Evolutionary conservation across 495 filamentous ascomycete species (phyloP).

Genomic region (Clohesyomyces aquaticus): DNA sequence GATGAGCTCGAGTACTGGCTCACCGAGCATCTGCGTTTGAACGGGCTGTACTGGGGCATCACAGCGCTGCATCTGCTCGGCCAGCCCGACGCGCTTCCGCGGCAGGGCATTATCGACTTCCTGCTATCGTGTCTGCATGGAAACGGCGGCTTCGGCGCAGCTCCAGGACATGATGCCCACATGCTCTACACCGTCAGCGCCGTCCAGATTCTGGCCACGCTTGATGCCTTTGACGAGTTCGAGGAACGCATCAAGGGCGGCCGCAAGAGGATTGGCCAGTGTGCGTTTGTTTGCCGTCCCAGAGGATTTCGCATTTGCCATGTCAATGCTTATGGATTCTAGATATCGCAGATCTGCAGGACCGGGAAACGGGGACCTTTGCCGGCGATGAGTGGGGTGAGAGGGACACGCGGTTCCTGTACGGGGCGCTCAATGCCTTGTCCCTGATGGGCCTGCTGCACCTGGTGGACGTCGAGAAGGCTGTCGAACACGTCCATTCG

Average conservation of each 20-base stretch:
- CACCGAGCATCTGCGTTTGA: constrained; percentile 92
- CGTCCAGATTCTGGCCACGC: constrained; percentile 82
- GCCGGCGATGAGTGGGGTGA: constrained; percentile 96
- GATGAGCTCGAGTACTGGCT: constrained; percentile 97
- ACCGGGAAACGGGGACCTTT: constrained; percentile 80
- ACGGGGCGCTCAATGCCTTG: constrained; percentile 81
- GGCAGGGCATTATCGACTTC: constrained; percentile 82
- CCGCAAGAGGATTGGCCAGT: constrained; percentile 71
- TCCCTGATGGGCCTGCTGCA: constrained; percentile 74
- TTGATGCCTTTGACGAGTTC: constrained; percentile 83
- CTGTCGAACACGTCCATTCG: constrained; percentile 72
- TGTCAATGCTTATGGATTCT: constrained; percentile 16
- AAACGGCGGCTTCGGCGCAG: constrained; percentile 88
- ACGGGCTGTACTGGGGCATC: constrained; percentile 95
- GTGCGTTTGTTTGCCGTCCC: constrained; percentile 54
- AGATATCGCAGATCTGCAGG: constrained; percentile 84
- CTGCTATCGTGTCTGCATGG: constrained; percentile 88
- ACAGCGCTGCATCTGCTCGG: constrained; percentile 84
- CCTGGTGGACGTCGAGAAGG: constrained; percentile 75
- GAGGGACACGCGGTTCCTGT: constrained; percentile 90
- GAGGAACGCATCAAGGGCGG: constrained; percentile 68
- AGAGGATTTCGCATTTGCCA: not conserved
- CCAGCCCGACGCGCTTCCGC: constrained; percentile 76
- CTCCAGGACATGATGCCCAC: constrained; percentile 92
- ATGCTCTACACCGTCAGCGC: constrained; percentile 93